Conservation (phyloP, 352 stramenopile genomes). For the Globisporangium iwayamae region DNA sequence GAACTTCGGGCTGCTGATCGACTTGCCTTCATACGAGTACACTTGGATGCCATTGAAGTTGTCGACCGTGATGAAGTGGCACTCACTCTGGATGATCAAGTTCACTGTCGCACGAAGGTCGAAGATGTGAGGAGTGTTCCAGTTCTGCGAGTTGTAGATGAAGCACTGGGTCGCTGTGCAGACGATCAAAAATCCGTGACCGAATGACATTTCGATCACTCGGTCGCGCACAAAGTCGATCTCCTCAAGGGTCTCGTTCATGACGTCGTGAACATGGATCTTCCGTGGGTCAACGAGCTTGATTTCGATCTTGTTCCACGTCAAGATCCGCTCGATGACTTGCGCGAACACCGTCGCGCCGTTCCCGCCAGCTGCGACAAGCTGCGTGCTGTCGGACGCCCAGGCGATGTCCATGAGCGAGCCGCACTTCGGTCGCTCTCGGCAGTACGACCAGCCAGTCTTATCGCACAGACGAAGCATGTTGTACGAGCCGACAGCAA, state of each 20-base stretch:
- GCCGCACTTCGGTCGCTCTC: slow-evolving; percentile 73
- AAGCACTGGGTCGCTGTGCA: slow-evolving; percentile 91
- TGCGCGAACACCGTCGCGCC: slow-evolving; percentile 88
- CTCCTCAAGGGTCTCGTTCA: slow-evolving; percentile 89
- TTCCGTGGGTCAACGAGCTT: slow-evolving; percentile 80
- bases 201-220: slow-evolving; percentile 92
- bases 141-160: slow-evolving; percentile 91
- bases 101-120: slow-evolving; percentile 85
- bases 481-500: slow-evolving; percentile 92
- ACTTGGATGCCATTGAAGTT: slow-evolving; percentile 87
- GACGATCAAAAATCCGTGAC: slow-evolving; percentile 89
- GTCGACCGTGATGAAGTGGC: slow-evolving; percentile 89
- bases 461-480: slow-evolving; percentile 92
- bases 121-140: slow-evolving; percentile 92
- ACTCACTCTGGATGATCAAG: slow-evolving; percentile 86
- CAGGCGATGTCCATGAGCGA: slow-evolving; percentile 89
- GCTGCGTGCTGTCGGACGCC: slow-evolving; percentile 89
- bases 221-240: slow-evolving; percentile 90
- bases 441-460: slow-evolving; percentile 89
- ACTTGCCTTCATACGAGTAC: slow-evolving; percentile 92
- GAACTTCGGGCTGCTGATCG: slow-evolving; percentile 84
- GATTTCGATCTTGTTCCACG: slow-evolving; percentile 90
- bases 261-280: slow-evolving; percentile 87
- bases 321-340: slow-evolving; percentile 78
- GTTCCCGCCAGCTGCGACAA: slow-evolving; percentile 85